phyloP scores from a whole-genome alignment of 495 filamentous ascomycete genomes.

The Hypoxylon trugodes region DNA sequence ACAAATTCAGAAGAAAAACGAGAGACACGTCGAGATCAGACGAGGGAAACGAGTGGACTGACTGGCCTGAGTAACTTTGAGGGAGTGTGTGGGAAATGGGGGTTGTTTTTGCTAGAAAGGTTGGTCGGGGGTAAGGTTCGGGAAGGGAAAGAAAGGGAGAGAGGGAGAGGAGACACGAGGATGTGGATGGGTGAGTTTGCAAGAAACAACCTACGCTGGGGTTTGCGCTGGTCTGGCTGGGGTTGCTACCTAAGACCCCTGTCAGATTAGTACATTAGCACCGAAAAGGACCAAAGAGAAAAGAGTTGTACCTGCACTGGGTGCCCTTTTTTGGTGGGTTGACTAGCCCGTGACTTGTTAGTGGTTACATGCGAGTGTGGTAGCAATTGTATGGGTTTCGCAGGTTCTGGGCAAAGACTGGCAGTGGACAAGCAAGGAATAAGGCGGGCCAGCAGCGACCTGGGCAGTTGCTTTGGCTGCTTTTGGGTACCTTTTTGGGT shows the following conservation, averaged over 20 bases:
- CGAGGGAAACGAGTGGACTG: conserved; percentile 44
- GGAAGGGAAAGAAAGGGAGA: conserved; percentile 27
- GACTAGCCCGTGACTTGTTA: conserved; percentile 30
- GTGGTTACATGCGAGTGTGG: conserved; percentile 25
- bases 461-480: too few relatives aligned
- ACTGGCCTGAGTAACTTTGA: conserved; percentile 42
- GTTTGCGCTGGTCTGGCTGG: too few relatives aligned
- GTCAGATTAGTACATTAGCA: background rate
- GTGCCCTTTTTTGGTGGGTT: conserved; percentile 11
- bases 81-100: conserved; percentile 41
- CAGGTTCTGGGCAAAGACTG: background rate
- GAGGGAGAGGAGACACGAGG: conserved; percentile 32
- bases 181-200: conserved; percentile 22
- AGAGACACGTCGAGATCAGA: conserved; percentile 44
- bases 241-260: conserved; percentile 6
- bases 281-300: background rate
- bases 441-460: conserved; percentile 1
- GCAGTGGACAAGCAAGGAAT: background rate
- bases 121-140: conserved; percentile 30
- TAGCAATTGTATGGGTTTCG: conserved; percentile 5
- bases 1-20: conserved; percentile 40
- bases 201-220: too few relatives aligned
- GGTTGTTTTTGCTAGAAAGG: conserved; percentile 38
- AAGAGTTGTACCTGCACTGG: conserved; percentile 7
- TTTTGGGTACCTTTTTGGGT: too few relatives aligned